These are phyloP conservation scores for Coemansia sp. DNA, from an alignment of 192 early-diverging fungal genomes.

Conservation along the genomic window DNA sequence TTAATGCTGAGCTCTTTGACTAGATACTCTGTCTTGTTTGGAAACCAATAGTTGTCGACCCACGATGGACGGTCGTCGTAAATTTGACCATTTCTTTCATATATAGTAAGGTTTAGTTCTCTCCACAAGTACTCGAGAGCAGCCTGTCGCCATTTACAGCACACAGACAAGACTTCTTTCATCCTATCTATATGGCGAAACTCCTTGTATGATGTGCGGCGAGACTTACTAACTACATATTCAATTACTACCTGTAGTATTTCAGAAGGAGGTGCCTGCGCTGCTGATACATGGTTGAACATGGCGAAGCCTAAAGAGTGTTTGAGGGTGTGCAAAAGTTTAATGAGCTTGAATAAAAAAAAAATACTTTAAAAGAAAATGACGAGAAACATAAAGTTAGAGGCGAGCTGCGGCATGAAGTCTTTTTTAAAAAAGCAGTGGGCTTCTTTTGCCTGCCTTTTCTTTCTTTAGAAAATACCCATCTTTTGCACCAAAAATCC, in stretches of 20 bases:
- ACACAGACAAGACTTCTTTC: neutral
- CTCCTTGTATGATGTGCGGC: neutral
- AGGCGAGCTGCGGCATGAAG: neutral
- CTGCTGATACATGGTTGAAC: neutral
- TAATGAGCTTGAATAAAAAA: neutral
- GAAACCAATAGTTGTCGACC: neutral
- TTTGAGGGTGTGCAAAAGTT: neutral
- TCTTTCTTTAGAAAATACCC: neutral
- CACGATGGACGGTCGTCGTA: neutral
- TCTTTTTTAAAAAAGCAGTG: too few species aligned
- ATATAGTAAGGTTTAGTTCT: neutral
- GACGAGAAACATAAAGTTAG: neutral
- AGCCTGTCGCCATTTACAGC: neutral
- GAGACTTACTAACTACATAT: neutral
- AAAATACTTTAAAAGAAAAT: neutral
- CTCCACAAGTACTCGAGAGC: neutral
- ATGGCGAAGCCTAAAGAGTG: neutral
- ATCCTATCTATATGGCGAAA: neutral
- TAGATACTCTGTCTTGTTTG: too few species aligned
- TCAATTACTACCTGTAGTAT: neutral
- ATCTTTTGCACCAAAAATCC: too few species aligned
- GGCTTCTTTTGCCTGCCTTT: neutral
- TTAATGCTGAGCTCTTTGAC: slow-evolving; percentile 3
- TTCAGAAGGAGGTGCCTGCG: neutral
- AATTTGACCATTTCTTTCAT: neutral